A percentile compares a stretch with the other conserved stretches of the same genome.
Evolutionary conservation across 495 filamentous ascomycete species (phyloP).

Genomic region (Neurospora sp.): DNA sequence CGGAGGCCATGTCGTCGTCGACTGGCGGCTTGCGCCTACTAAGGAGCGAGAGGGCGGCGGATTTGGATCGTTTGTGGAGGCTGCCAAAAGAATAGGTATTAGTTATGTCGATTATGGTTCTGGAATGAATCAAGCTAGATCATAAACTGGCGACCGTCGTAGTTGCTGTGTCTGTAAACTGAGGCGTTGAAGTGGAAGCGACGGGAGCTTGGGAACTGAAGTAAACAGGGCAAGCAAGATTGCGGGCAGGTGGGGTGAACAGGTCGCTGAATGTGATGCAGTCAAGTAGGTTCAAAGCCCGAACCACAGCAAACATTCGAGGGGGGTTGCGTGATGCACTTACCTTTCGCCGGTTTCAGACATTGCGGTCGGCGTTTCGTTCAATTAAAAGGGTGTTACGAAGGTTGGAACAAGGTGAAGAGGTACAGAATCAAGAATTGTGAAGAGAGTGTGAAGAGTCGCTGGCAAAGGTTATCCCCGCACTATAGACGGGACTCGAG

Average conservation of each 20-base stretch:
- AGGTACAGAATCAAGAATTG: neutral
- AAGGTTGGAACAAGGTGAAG: neutral
- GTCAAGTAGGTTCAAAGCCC: neutral
- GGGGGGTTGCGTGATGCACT: conserved; percentile 2
- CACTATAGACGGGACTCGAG: neutral
- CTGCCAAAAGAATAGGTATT: conserved; percentile 12
- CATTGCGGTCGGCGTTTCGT: conserved; percentile 17
- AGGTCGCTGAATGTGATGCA: neutral
- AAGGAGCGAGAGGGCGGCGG: conserved; percentile 38
- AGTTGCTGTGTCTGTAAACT: neutral
- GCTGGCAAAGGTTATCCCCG: neutral
- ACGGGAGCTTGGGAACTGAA: neutral
- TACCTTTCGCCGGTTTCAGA: conserved; percentile 36
- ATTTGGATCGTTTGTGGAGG: conserved; percentile 44
- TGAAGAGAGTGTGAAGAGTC: neutral
- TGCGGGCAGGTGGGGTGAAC: neutral
- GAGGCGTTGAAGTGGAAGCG: neutral
- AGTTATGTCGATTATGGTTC: neutral
- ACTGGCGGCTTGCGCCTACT: conserved; percentile 33
- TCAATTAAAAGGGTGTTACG: neutral
- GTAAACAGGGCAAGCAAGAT: neutral
- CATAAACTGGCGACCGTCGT: neutral
- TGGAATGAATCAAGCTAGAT: neutral
- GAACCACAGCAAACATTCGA: neutral
- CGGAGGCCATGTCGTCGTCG: conserved; percentile 32